Conservation (phyloP, 352 stramenopile genomes). For the Phytopythium chamaehyphon region DNA sequence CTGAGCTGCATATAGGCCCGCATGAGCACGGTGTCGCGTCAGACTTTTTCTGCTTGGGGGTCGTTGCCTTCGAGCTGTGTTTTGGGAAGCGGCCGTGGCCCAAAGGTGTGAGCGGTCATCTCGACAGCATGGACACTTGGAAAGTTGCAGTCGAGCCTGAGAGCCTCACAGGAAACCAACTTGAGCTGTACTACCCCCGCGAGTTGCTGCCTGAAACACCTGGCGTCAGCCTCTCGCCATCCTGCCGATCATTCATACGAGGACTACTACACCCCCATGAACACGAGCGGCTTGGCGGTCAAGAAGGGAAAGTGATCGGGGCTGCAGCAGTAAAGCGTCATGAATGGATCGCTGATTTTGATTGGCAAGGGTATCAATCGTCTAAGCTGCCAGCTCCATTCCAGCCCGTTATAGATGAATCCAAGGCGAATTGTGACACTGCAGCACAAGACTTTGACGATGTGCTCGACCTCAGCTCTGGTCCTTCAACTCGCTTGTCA, state of each 20-base stretch:
- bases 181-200: constrained; percentile 45
- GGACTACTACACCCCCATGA: constrained; percentile 47
- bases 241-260: constrained; percentile 43
- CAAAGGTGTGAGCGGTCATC: constrained; percentile 18
- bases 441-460: constrained; percentile 62
- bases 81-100: constrained; percentile 44
- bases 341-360: constrained; percentile 49
- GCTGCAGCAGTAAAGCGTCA: constrained; percentile 46
- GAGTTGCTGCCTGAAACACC: constrained; percentile 33
- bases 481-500: constrained; percentile 21
- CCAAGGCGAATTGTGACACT: constrained; percentile 62
- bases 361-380: constrained; percentile 43
- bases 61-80: constrained; percentile 54
- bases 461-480: constrained; percentile 40
- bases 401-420: constrained; percentile 45
- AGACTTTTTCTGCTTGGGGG: constrained; percentile 64
- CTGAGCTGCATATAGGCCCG: constrained; percentile 51
- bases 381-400: constrained; percentile 38
- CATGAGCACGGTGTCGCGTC: constrained; percentile 50
- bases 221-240: constrained; percentile 16
- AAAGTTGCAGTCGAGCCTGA: not conserved
- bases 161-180: constrained; percentile 16
- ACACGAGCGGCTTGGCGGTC: constrained; percentile 30
- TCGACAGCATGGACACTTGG: constrained; percentile 21
- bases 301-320: not conserved